phyloP scores from a whole-genome alignment of 148 eudicot species.

The Rhododendron williamsianum region DNA sequence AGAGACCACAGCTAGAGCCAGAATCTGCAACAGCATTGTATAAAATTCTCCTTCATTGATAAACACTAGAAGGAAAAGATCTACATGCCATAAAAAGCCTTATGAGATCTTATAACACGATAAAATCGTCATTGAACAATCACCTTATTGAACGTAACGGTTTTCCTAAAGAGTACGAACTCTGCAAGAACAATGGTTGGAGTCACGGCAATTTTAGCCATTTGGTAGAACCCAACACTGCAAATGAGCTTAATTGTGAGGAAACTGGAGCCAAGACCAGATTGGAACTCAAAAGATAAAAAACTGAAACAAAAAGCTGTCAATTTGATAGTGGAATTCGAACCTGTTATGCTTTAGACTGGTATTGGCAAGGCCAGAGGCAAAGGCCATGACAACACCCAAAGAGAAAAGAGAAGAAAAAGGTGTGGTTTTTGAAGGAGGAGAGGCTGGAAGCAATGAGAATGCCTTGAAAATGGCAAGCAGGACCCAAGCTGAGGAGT shows the following conservation, averaged over 20 bases:
- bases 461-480: slow-evolving; percentile 72
- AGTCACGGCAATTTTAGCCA: slow-evolving; percentile 98
- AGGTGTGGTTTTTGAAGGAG: slow-evolving; percentile 76
- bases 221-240: slow-evolving; percentile 97
- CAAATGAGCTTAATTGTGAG: slow-evolving; percentile 15
- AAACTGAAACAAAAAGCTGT: neutral
- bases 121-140: neutral
- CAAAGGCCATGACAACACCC: slow-evolving; percentile 89
- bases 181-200: slow-evolving; percentile 87
- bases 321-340: neutral
- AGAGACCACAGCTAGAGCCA: slow-evolving; percentile 66
- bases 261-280: neutral
- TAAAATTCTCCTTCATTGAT: neutral
- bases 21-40: slow-evolving; percentile 37
- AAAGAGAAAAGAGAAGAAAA: slow-evolving; percentile 67
- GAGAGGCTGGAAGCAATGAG: slow-evolving; percentile 69
- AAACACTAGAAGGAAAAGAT: neutral
- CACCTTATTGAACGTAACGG: slow-evolving; percentile 59
- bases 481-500: slow-evolving; percentile 58
- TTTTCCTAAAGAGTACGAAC: slow-evolving; percentile 62
- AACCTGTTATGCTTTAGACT: slow-evolving; percentile 87
- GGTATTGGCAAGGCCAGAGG: slow-evolving; percentile 89
- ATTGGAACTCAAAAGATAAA: neutral
- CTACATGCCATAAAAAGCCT: neutral
- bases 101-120: neutral